Base-by-base conservation (phyloP, 1,139 yeast genomes). In the Candida anutae region DNA sequence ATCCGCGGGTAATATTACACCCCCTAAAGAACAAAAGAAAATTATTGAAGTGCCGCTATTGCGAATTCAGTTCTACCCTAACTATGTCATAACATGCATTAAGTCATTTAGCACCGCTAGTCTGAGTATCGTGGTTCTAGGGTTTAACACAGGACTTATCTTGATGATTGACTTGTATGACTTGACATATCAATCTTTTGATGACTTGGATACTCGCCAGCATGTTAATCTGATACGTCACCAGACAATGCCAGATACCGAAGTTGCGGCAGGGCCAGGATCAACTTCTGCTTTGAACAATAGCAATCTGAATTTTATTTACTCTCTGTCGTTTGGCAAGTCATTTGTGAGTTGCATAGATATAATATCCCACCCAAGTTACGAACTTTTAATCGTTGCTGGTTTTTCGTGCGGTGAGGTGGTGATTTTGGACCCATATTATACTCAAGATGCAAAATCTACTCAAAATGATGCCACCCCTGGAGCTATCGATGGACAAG, bases 371-470 rank as follows among this genome's bases (percentile, higher is more conserved):
- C 61, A 62, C 37, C 55, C 56, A 1, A 32, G 40, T 6, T 53
- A 51, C 35, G 61, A 55, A 6, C 49, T 50, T 27, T 43, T 64
- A 29, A 39, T 64, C 3, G 43, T 60, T 5, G 66, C 53, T 0
- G 71, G 71, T 2, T 55, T 45, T 31, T 51, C 69, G 6, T 57
- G 60, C 35, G 71, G 71, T 1, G 71, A 64, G 37, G 57, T 63
- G 5, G 37, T 46, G 2, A 51, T 64, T 10, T 28, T 61, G 3
- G 54, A 62, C 33, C 68, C 69, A 1, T 28, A 38, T 5, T 27
- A 28, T 12, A 37, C 35, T 16, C 22, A 26, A 16, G 5, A 22
- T 5, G n/a, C 16, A 9, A 19, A 23, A 6, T 10, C 9, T 25
- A 8, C 21, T 9, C 8, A n/a, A 16, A 14, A 15, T 6, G 16